Percentiles rank a stretch among this genome's conserved stretches.
These are phyloP conservation scores for Deuterostichococcus epilithicus DNA, from an alignment of 139 green algal genomes.

Conservation along the genomic window DNA sequence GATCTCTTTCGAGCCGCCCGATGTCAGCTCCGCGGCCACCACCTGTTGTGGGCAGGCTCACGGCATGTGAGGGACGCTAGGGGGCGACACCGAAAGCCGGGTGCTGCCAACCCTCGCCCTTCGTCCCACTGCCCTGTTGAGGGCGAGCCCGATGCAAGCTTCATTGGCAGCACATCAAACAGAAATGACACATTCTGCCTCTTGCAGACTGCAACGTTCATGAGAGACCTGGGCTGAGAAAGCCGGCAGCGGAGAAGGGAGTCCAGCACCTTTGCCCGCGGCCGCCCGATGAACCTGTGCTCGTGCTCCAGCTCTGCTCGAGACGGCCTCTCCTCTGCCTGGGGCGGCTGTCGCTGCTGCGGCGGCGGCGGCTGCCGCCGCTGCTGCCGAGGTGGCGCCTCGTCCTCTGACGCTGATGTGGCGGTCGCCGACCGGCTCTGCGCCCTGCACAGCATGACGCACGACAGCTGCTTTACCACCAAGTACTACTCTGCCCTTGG, in stretches of 20 bases:
- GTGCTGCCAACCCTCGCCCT: too few species aligned
- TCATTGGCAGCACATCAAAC: not conserved
- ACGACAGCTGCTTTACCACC: too few species aligned
- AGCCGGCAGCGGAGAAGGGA: too few species aligned
- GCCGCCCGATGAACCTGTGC: not conserved
- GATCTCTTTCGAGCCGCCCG: slow-evolving; percentile 41
- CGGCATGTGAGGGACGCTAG: not conserved
- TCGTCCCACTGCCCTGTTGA: not conserved
- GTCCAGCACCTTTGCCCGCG: not conserved
- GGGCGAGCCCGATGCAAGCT: not conserved
- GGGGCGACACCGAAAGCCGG: too few species aligned
- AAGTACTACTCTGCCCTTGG: too few species aligned
- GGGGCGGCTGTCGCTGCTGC: too few species aligned
- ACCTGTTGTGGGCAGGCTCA: slow-evolving; percentile 26
- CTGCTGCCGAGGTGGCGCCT: not conserved
- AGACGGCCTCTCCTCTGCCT: not conserved
- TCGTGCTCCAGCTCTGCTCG: not conserved
- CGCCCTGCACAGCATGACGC: too few species aligned
- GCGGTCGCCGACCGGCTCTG: too few species aligned
- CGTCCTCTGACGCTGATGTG: not conserved
- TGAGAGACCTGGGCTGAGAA: too few species aligned
- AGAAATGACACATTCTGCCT: too few species aligned
- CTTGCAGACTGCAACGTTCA: too few species aligned
- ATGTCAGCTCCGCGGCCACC: slow-evolving; percentile 52
- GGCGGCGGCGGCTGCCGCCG: too few species aligned